A percentile compares a stretch with the other conserved stretches of the same genome.
phyloP scores from a whole-genome alignment of 73 alveolate species.

The Tetrahymena elliotti region DNA sequence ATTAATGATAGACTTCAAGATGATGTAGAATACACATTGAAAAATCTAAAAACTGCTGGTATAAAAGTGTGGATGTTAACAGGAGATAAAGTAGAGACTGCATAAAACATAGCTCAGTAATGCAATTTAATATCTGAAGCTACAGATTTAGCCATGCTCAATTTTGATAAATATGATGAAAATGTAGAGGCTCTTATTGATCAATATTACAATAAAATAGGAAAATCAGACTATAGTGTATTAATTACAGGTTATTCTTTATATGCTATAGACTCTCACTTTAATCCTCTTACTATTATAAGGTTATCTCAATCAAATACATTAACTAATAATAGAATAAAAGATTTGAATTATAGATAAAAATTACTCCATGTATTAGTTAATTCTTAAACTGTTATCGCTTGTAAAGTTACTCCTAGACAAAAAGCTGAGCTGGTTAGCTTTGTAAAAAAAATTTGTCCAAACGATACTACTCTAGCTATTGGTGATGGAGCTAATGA shows the following conservation, averaged over 20 bases:
- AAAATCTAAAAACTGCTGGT: slow-evolving; percentile 42
- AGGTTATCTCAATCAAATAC: neutral
- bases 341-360: neutral
- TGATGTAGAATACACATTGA: slow-evolving; percentile 56
- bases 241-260: neutral
- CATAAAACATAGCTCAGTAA: slow-evolving; percentile 9
- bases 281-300: neutral
- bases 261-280: neutral
- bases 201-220: neutral
- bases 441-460: slow-evolving; percentile 48
- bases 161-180: slow-evolving; percentile 18
- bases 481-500: slow-evolving; percentile 95
- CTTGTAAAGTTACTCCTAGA: slow-evolving; percentile 83
- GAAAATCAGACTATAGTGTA: neutral
- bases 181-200: slow-evolving; percentile 40
- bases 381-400: slow-evolving; percentile 47
- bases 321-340: neutral
- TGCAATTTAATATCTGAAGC: neutral
- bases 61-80: slow-evolving; percentile 58
- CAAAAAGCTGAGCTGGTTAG: slow-evolving; percentile 86
- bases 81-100: slow-evolving; percentile 57
- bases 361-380: neutral
- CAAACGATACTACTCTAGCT: slow-evolving; percentile 65
- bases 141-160: slow-evolving; percentile 1
- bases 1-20: slow-evolving; percentile 76